Base-by-base conservation (phyloP, 129 eudicot genomes). In the Flaveria trinervia region DNA sequence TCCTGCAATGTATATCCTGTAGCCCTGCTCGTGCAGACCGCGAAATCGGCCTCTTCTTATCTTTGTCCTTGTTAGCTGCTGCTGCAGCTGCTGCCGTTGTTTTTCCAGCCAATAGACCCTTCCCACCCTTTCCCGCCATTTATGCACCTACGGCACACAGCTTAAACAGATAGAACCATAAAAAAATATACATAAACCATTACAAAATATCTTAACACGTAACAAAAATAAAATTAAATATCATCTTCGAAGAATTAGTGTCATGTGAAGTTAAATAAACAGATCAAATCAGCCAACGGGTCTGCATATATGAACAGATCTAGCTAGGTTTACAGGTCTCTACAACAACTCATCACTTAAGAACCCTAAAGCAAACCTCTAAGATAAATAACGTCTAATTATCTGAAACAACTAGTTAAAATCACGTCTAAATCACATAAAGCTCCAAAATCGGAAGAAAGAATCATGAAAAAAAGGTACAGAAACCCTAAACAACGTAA, bases 41-140 rank as follows among this genome's bases (percentile, higher is more conserved):
- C 25, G 95, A 89, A 30, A 74, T 46, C 0, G 95, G 89, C 84
- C 79, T 77, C 76, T 89, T 89, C 89, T 89, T 89, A 75, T 84
- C 95, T 65, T 89, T 89, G 36, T 86, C 91, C 81, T 84, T 86
- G 79, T 54, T 81, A 4, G 88, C 91, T 9, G 91, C 90, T 9
- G 90, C 89, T 14, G 81, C 84, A 0, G 89, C 90, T 0, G 93
- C 90, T 7, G 94, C 85, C 9, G 85, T 80, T 57, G 95, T 86
- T 83, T 89, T 89, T 26, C 86, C 91, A 2, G 95, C 95, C 52
- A 89, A 60, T 13, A 89, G 73, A 36, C 95, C 95, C 73, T 89
- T 90, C 56, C 96, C 96, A 45, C 96, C 96, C 74, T 90, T 90
- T 54, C 96, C 96, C 44, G 90, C 96, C 96, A 90, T 90, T 74